These are phyloP conservation scores for Puccinellia tenuiflora DNA, from an alignment of 176 grass and related monocot species.

Conservation along the genomic window DNA sequence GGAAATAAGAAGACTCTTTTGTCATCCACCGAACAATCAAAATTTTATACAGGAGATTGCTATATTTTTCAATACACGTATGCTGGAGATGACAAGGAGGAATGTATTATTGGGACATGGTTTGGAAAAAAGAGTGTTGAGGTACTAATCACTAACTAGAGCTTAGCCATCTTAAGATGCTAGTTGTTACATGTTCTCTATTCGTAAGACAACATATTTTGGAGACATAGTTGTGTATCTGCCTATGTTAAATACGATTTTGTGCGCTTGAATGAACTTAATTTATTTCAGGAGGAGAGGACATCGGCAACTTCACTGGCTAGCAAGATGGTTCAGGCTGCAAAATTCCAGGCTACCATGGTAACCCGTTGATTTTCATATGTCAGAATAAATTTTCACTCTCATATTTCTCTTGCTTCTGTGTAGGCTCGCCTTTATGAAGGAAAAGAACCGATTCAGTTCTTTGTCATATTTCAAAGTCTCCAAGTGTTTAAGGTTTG, in stretches of 20 bases:
- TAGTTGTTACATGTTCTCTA: neutral
- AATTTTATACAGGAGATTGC: slow-evolving; percentile 90
- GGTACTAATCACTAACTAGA: slow-evolving; percentile 52
- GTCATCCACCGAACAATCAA: slow-evolving; percentile 48
- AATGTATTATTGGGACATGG: slow-evolving; percentile 94
- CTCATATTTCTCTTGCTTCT: slow-evolving; percentile 30
- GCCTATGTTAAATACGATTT: neutral
- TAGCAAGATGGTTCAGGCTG: slow-evolving; percentile 77
- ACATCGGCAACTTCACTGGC: slow-evolving; percentile 46
- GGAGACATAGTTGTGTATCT: neutral
- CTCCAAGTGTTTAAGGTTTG: slow-evolving; percentile 78
- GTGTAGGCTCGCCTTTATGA: slow-evolving; percentile 72
- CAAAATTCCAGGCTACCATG: slow-evolving; percentile 81
- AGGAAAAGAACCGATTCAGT: slow-evolving; percentile 90
- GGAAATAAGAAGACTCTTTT: slow-evolving; percentile 68
- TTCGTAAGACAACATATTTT: neutral
- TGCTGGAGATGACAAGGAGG: slow-evolving; percentile 76
- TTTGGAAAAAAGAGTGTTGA: slow-evolving; percentile 76
- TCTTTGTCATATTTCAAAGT: slow-evolving; percentile 94
- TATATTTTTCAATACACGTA: slow-evolving; percentile 96
- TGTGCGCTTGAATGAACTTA: slow-evolving; percentile 18
- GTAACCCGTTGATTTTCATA: slow-evolving; percentile 35
- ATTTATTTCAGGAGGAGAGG: slow-evolving; percentile 70
- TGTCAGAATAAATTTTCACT: slow-evolving; percentile 1
- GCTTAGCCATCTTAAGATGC: neutral